Evolutionary conservation across 2,329 filamentous ascomycete species (phyloP), one percentile per base, ranked within the genome.

Genomic region (Ophiostoma montium): DNA sequence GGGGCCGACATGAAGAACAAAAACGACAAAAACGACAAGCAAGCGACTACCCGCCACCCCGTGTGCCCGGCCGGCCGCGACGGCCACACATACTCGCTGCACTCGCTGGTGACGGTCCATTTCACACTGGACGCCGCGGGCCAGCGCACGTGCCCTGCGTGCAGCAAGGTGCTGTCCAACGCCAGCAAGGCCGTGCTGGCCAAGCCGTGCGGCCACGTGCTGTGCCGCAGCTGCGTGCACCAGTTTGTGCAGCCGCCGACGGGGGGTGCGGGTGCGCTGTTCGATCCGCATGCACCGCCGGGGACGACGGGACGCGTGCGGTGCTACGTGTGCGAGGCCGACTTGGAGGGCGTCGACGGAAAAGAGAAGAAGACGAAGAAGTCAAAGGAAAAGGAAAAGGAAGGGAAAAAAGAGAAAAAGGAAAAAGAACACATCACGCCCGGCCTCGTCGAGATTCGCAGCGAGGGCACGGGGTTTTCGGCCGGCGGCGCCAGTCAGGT

Each of bases 401-500:
- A 65, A 49, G 64, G 64, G 51, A 61, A 65, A 41, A 64, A 65
- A 43, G 65, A 67, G 48, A 64, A 72, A 21, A 46, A 48, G 7
- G 32, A 36, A 27, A 70, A 65, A 13, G 67, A 67, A 21, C 64
- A 64, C 50, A 61, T 83, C 33, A 78, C 72, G 52, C 77, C 81
- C 0, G 89, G 89, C 0, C 61, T 95, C 32, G 81, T 95, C 3
- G 78, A 84, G 59, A 75, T 96, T 45, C 80, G 77, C 56, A 86
- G 82, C 33, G 90, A 95, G 58, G 90, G 90, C 0, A 96, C 90
- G 0, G 90, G 90, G 0, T 96, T 95, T 64, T 89, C 90, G 5
- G 84, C 86, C 5, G 82, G 83, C n/a, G 90, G 92, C 3, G 76
- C 77, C 47, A 94, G 84, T 60, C 76, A 85, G 57, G 87, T 94